Percentiles rank a stretch among this genome's conserved stretches.
Evolutionary conservation across 768 basidiomycete species (phyloP).

Genomic region (Lentinula detonsa): DNA sequence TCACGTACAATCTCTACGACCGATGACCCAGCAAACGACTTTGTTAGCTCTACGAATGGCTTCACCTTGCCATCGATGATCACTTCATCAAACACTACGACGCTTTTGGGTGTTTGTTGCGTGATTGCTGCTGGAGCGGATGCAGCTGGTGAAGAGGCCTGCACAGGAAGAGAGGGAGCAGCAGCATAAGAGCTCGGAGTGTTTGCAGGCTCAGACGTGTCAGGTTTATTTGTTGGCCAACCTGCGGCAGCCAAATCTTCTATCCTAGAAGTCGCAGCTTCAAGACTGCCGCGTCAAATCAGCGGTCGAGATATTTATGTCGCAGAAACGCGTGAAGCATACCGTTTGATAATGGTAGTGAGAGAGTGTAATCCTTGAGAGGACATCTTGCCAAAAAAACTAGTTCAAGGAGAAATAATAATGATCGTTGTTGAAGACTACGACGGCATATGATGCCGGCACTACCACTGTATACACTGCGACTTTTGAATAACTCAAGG

Average conservation of each 20-base stretch:
- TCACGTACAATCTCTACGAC: conserved; percentile 72
- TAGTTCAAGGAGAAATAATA: not conserved
- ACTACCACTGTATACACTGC: not conserved
- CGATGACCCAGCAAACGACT: conserved; percentile 57
- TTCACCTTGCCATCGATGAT: conserved; percentile 71
- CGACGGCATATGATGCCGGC: conserved; percentile 3
- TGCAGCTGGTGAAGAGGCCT: conserved; percentile 27
- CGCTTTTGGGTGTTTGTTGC: conserved; percentile 43
- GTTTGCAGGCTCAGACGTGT: not conserved
- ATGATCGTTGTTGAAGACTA: not conserved
- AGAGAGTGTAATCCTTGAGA: conserved; percentile 64
- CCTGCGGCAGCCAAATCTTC: conserved; percentile 73
- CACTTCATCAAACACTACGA: conserved; percentile 67
- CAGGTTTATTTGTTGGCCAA: conserved; percentile 10
- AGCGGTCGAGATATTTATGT: conserved; percentile 7
- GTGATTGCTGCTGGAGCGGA: conserved; percentile 19
- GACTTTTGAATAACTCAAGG: not conserved
- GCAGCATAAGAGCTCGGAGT: conserved; percentile 1
- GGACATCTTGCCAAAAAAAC: not conserved
- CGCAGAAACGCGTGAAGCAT: conserved; percentile 1
- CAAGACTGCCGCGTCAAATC: conserved; percentile 51
- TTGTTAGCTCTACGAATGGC: conserved; percentile 68
- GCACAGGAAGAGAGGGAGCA: conserved; percentile 17
- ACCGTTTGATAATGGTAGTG: conserved; percentile 83
- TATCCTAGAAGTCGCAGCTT: conserved; percentile 90